These are phyloP conservation scores for Cordia subcordata DNA, from an alignment of 257 asterid species.

Conservation along the genomic window DNA sequence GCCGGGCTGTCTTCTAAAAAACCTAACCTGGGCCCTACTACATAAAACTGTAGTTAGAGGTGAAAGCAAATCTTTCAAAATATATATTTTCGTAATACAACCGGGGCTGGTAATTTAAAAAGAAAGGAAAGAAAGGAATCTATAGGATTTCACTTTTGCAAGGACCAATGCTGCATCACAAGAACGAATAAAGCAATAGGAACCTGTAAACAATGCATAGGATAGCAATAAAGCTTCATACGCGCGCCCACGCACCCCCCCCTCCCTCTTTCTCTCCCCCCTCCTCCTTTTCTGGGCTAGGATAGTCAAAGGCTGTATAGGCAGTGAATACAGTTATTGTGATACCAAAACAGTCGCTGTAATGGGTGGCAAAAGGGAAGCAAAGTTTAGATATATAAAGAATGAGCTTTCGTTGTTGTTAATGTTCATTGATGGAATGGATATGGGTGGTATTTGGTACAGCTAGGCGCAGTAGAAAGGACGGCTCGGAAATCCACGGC, in stretches of 20 bases:
- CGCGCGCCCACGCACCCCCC: neutral
- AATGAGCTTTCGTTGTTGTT: neutral
- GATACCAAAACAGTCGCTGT: neutral
- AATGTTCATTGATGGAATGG: neutral
- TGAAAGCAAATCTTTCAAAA: neutral
- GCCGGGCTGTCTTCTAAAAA: no score
- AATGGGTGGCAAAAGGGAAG: neutral
- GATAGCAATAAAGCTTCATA: neutral
- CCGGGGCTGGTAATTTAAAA: conserved; percentile 19
- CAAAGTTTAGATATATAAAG: neutral
- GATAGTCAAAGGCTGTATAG: neutral
- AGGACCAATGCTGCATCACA: conserved; percentile 25
- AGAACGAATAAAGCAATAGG: conserved; percentile 23
- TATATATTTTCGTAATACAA: neutral
- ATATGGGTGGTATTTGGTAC: neutral
- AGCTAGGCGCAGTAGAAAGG: neutral
- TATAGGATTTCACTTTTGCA: conserved; percentile 19
- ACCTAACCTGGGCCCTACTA: neutral
- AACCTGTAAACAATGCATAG: neutral
- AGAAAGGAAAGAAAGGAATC: conserved; percentile 29
- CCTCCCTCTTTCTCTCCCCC: neutral
- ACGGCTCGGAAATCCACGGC: neutral
- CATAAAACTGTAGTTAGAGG: neutral
- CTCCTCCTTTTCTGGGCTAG: neutral
- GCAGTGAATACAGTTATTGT: neutral